Evolutionary conservation across 352 stramenopile genomes (phyloP).

Genomic region (Globisporangium barbulae): DNA sequence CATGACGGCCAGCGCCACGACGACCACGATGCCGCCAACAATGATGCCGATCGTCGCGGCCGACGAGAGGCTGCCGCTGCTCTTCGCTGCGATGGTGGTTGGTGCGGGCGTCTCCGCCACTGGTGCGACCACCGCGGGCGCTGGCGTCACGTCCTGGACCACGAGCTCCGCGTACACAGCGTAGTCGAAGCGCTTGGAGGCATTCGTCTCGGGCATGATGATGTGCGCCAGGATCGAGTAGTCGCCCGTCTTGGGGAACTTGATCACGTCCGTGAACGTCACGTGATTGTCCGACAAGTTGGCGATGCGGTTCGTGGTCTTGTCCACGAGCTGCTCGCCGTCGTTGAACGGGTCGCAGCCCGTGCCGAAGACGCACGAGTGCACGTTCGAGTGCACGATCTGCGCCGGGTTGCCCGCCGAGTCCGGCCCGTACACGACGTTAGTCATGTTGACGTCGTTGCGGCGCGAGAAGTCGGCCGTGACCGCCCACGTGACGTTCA

Average conservation of each 20-base stretch:
- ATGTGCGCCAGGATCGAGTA: constrained; percentile 61
- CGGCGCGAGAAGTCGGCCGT: constrained; percentile 34
- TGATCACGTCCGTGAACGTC: constrained; percentile 31
- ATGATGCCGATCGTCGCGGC: constrained; percentile 53
- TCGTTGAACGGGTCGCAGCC: constrained; percentile 56
- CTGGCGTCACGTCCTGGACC: constrained; percentile 23
- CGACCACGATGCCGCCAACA: constrained; percentile 46
- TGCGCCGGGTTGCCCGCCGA: constrained; percentile 33
- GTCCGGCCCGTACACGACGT: constrained; percentile 36
- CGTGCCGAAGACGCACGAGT: constrained; percentile 48
- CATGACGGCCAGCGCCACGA: constrained; percentile 40
- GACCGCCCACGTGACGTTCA: constrained; percentile 52
- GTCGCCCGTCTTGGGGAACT: constrained; percentile 30
- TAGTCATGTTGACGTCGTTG: constrained; percentile 51
- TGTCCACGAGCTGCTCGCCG: constrained; percentile 44
- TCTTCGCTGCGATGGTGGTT: not conserved
- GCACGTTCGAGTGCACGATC: constrained; percentile 66
- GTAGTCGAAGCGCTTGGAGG: constrained; percentile 44
- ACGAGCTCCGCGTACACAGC: constrained; percentile 43
- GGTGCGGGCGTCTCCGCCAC: not conserved
- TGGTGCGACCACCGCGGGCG: constrained; percentile 6
- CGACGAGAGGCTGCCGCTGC: constrained; percentile 36
- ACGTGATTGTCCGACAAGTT: constrained; percentile 54
- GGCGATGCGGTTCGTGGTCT: constrained; percentile 49
- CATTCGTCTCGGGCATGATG: constrained; percentile 50